Base-by-base conservation (phyloP, 140 eudicot species). In the Oenanthe javanica region DNA sequence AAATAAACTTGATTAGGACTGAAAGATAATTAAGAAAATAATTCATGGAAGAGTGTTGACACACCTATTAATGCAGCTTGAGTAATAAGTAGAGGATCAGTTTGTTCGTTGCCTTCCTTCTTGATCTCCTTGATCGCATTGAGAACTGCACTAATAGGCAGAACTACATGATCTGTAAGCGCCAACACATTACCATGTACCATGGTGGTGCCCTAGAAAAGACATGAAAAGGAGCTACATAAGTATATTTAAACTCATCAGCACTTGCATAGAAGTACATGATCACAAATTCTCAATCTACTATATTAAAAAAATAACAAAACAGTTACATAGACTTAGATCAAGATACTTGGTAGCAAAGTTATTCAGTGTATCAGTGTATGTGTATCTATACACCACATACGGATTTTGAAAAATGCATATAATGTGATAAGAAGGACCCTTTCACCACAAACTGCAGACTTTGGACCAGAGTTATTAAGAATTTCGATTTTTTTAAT, bases 21-120 rank as follows among this genome's bases (percentile, higher is more conserved):
- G 64, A 27, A 75, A 75, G n/a, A 50, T 49, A 50, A 75, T 49
- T 27, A 6, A 74, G 31, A 74, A 74, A 46, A 19, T 40, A 72
- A 45, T 50, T 47, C 6, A 64, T 36, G 50, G 81, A n/a, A 77
- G 49, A 54, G 55, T 50, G 23, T 27, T 63, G 69, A 78, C 6
- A 80, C 85, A 93, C 96, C 80, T 57, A 89, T 84, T 4, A 86
- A 64, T 67, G 93, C 85, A 80, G 96, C 96, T 86, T 88, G 94
- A 78, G 89, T 89, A 59, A 89, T 74, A 23, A 91, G 66, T 47
- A 86, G 66, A 16, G 94, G 93, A 82, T 88, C 87, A 46, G 81
- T 16, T 25, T 86, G 80, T 64, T 82, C 84, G 2, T 50, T 76
- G 16, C 79, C 85, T 48, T 84, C 88, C 55, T 84, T 87, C 80